Conservation (phyloP, 768 basidiomycete genomes). For the Daedalea quercina region DNA sequence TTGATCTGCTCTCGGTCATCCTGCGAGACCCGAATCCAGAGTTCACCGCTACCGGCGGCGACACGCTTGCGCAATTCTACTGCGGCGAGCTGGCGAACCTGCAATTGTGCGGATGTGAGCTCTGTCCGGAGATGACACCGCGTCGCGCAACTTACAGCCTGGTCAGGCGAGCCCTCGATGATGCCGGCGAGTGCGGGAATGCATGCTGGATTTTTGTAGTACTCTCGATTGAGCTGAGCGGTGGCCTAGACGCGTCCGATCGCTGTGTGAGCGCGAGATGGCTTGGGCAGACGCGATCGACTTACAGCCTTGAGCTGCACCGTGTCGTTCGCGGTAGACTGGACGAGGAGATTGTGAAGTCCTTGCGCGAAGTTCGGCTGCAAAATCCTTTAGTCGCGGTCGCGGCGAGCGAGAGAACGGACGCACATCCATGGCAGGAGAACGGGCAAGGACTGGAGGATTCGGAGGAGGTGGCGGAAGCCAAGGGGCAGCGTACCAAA, state of each 20-base stretch:
- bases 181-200: conserved; percentile 89
- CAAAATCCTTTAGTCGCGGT: background rate
- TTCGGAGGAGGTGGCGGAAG: background rate
- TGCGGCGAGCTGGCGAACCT: conserved; percentile 96
- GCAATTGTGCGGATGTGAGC: background rate
- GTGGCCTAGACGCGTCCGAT: conserved; percentile 61
- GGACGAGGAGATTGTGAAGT: conserved; percentile 79
- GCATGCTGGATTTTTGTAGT: conserved; percentile 86
- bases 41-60: conserved; percentile 63
- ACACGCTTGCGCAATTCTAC: conserved; percentile 96
- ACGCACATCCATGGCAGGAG: conserved; percentile 11
- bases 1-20: conserved; percentile 80
- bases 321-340: conserved; percentile 86
- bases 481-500: conserved; percentile 10
- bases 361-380: conserved; percentile 72
- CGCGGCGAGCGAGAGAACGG: background rate
- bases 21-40: conserved; percentile 73
- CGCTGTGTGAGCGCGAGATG: conserved; percentile 2
- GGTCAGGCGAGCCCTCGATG: conserved; percentile 77
- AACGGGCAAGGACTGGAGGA: background rate
- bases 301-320: conserved; percentile 82
- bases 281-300: conserved; percentile 12
- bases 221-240: conserved; percentile 82
- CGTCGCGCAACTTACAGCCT: conserved; percentile 50
- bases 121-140: background rate